Conservation (phyloP, 2,329 filamentous ascomycete genomes). For the Epichloe elymi region DNA sequence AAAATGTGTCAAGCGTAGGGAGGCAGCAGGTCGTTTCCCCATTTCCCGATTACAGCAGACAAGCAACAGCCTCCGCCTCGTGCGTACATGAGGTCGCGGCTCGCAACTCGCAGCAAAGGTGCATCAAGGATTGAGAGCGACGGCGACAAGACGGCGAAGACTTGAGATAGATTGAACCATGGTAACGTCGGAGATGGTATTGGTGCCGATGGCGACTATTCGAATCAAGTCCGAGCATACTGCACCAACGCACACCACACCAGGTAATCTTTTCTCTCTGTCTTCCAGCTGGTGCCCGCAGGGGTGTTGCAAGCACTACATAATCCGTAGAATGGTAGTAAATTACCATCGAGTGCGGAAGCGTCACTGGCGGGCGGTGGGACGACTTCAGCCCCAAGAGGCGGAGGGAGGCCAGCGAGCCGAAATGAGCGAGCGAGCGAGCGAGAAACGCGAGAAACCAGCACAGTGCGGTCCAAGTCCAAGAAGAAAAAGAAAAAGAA, state of each 20-base stretch:
- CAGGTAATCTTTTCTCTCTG: too few relatives aligned
- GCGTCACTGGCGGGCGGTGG: too few relatives aligned
- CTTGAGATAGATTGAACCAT: too few relatives aligned
- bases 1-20: not conserved
- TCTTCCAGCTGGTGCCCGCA: too few relatives aligned
- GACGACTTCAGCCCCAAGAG: not conserved
- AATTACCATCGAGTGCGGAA: too few relatives aligned
- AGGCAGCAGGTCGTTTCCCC: not conserved
- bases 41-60: not conserved
- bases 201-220: not conserved
- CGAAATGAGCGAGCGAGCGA: not conserved
- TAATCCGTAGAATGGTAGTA: too few relatives aligned
- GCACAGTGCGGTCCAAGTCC: not conserved
- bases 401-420: not conserved
- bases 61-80: not conserved
- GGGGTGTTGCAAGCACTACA: too few relatives aligned
- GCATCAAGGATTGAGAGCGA: too few relatives aligned
- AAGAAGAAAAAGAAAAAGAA: not conserved
- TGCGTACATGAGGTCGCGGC: not conserved
- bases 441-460: too few relatives aligned
- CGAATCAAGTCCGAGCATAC: not conserved
- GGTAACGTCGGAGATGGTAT: not conserved
- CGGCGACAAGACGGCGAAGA: too few relatives aligned
- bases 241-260: not conserved
- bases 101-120: not conserved